Conservation (phyloP, 441 rosid species). For the Caryocar brasiliense region DNA sequence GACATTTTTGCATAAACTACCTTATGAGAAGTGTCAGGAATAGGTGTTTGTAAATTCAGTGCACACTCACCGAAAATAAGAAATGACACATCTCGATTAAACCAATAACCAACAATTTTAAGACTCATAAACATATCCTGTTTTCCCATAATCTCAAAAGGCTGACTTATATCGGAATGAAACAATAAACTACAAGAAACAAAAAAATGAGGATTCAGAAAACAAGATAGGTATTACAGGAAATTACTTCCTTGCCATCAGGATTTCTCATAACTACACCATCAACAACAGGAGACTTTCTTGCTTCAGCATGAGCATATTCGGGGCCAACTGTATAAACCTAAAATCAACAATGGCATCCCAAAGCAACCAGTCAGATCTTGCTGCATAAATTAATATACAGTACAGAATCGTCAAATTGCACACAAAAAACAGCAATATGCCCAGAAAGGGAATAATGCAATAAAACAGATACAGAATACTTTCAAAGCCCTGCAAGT, state of each 20-base stretch:
- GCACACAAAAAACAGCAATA: not conserved
- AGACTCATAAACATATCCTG: too few species aligned
- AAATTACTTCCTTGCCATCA: constrained; percentile 93
- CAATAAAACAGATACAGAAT: not conserved
- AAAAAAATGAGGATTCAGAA: not conserved
- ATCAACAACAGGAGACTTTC: constrained; percentile 99
- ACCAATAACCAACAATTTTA: too few species aligned
- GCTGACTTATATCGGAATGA: too few species aligned
- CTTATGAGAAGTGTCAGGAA: too few species aligned
- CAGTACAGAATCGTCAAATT: not conserved
- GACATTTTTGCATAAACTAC: too few species aligned
- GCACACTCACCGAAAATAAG: too few species aligned
- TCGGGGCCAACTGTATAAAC: constrained; percentile 99
- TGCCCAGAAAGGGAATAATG: not conserved
- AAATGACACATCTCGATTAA: too few species aligned
- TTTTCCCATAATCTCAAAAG: too few species aligned
- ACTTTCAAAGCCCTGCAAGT: not conserved
- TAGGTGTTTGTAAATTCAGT: too few species aligned
- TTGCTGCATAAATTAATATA: not conserved
- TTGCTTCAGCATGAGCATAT: constrained; percentile 99
- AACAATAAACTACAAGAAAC: not conserved
- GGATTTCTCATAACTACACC: constrained; percentile 99
- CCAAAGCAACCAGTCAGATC: constrained; percentile 6
- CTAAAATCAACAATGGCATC: constrained; percentile 36
- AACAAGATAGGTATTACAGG: not conserved